These are phyloP conservation scores for Suhomyces coccinellae DNA, from an alignment of 1,139 yeast species.

Conservation along the genomic window DNA sequence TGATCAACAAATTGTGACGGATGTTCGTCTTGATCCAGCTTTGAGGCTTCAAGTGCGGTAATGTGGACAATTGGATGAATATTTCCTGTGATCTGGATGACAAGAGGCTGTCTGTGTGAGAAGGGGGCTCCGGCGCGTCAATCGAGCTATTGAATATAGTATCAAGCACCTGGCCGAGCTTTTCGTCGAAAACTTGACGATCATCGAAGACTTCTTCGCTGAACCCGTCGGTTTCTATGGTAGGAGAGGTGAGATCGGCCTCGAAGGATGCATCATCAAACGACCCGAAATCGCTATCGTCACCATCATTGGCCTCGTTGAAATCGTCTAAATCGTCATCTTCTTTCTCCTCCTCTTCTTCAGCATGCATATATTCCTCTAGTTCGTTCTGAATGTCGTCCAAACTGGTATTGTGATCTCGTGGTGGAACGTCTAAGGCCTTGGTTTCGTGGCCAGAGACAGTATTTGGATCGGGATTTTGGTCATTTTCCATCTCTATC, in stretches of 20 bases:
- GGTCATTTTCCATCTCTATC: background rate
- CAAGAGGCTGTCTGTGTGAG: conserved; percentile 11
- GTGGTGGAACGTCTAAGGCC: background rate
- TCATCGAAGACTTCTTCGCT: conserved; percentile 15
- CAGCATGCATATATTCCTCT: conserved; percentile 6
- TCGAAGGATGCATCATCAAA: conserved; percentile 47
- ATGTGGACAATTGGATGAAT: conserved; percentile 35
- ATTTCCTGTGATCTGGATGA: conserved; percentile 31
- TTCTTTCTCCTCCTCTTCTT: conserved; percentile 3
- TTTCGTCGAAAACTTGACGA: conserved; percentile 15
- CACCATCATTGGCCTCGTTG: conserved; percentile 22
- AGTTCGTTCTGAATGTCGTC: conserved; percentile 10
- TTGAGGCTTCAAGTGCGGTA: conserved; percentile 49
- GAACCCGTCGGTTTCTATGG: conserved; percentile 1
- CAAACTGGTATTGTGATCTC: conserved; percentile 3
- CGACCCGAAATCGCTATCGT: conserved; percentile 26
- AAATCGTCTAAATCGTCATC: conserved; percentile 38
- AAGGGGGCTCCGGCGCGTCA: background rate
- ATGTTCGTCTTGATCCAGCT: conserved; percentile 62
- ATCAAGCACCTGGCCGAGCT: conserved; percentile 23
- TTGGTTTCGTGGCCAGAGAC: background rate
- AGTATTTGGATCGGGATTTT: background rate
- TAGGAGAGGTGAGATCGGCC: conserved; percentile 15
- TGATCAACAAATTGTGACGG: conserved; percentile 55
- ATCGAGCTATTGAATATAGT: conserved; percentile 21